phyloP scores from a whole-genome alignment of 1,284 basidiomycete genomes.

The Thelephora terrestris region DNA sequence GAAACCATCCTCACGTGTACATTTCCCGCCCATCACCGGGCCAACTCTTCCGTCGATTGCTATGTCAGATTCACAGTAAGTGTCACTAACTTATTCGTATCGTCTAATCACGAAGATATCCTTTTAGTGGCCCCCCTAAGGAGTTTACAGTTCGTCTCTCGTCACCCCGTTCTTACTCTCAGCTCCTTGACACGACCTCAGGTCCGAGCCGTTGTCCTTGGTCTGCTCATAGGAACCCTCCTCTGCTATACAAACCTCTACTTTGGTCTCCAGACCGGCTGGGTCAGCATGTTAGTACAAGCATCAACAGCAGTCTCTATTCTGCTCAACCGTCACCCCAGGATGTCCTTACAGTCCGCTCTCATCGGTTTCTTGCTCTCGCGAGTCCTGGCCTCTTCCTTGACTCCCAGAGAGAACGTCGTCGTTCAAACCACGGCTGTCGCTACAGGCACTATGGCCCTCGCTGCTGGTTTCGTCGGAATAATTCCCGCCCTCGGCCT shows the following conservation, averaged over 20 bases:
- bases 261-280: constrained; percentile 70
- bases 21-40: neutral
- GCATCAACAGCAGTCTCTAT: neutral
- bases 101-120: neutral
- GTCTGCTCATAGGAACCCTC: constrained; percentile 60
- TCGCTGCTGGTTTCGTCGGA: constrained; percentile 91
- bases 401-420: constrained; percentile 85
- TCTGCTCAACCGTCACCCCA: constrained; percentile 20
- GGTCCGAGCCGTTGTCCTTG: constrained; percentile 42
- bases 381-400: constrained; percentile 56
- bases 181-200: constrained; percentile 7
- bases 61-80: neutral
- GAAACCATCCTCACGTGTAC: neutral
- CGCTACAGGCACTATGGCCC: constrained; percentile 85
- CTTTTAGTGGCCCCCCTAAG: neutral
- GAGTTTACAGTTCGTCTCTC: neutral
- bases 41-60: too few species aligned
- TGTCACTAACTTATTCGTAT: neutral
- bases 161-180: neutral
- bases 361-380: constrained; percentile 88
- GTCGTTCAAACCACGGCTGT: constrained; percentile 94
- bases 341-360: constrained; percentile 94
- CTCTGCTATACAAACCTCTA: constrained; percentile 72
- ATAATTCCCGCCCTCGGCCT: constrained; percentile 86
- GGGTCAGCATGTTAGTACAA: constrained; percentile 47